Percentiles rank a stretch among this genome's conserved stretches.
These are phyloP conservation scores for Kodamaea laetipori DNA, from an alignment of 805 yeast species.

Conservation along the genomic window DNA sequence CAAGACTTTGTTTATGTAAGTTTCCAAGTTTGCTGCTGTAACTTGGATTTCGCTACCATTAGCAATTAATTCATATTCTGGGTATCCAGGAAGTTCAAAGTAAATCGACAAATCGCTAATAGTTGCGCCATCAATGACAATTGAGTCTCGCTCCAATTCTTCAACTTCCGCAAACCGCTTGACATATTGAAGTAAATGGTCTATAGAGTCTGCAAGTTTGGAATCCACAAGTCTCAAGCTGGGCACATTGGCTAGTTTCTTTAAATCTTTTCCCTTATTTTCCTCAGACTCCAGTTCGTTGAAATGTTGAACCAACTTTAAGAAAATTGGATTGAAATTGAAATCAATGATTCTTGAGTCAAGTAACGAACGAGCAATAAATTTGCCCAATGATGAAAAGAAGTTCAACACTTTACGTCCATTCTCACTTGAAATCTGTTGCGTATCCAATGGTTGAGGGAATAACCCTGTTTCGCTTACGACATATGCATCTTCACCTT, in stretches of 20 bases:
- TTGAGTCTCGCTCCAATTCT: slow-evolving; percentile 18
- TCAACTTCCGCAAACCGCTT: slow-evolving; percentile 22
- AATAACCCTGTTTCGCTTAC: slow-evolving; percentile 59
- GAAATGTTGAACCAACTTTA: slow-evolving; percentile 53
- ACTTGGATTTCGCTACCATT: slow-evolving; percentile 58
- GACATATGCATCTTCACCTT: slow-evolving; percentile 37
- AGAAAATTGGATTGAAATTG: slow-evolving; percentile 69
- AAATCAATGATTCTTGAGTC: slow-evolving; percentile 90
- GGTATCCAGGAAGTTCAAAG: slow-evolving; percentile 78
- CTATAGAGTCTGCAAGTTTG: slow-evolving; percentile 58
- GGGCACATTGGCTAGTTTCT: slow-evolving; percentile 33
- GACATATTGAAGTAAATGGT: slow-evolving; percentile 48
- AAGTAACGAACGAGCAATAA: slow-evolving; percentile 81
- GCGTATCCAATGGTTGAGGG: slow-evolving; percentile 60
- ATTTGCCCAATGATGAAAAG: slow-evolving; percentile 73
- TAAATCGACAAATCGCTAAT: slow-evolving; percentile 59
- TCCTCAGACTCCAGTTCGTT: slow-evolving; percentile 17
- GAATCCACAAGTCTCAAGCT: slow-evolving; percentile 56
- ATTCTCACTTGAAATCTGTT: slow-evolving; percentile 27
- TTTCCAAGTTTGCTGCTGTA: slow-evolving; percentile 52
- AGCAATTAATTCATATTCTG: slow-evolving; percentile 55
- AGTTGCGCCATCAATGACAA: slow-evolving; percentile 38
- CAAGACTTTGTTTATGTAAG: slow-evolving; percentile 57
- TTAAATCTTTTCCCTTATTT: slow-evolving; percentile 16
- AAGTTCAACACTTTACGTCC: slow-evolving; percentile 48